Percentiles rank a stretch among this genome's conserved stretches.
Evolutionary conservation across 805 yeast species (phyloP).

Genomic region (Metschnikowia vanudenii): DNA sequence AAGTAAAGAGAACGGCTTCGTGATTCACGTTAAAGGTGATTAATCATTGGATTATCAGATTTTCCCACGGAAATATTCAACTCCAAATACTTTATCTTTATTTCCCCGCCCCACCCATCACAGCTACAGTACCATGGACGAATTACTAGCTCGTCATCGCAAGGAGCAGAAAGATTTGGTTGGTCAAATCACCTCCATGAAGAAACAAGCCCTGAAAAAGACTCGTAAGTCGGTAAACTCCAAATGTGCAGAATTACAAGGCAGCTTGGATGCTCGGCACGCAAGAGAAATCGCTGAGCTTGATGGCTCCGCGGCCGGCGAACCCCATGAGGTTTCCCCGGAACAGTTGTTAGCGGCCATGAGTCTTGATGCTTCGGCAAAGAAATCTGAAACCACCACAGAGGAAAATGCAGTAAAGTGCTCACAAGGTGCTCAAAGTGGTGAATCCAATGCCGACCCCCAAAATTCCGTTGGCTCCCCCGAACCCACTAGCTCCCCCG

Average conservation of each 20-base stretch:
- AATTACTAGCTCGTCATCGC: conserved; percentile 57
- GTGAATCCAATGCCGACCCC: too few relatives aligned
- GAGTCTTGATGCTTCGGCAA: conserved; percentile 7
- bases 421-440: neutral
- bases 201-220: conserved; percentile 80
- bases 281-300: conserved; percentile 44
- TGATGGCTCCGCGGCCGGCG: conserved; percentile 8
- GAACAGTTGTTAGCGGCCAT: conserved; percentile 50
- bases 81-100: neutral
- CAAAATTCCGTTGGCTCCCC: too few relatives aligned
- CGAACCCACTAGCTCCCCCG: neutral
- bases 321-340: conserved; percentile 50
- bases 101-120: too few relatives aligned
- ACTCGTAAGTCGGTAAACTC: conserved; percentile 64
- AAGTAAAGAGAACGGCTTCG: neutral
- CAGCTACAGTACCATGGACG: conserved; percentile 34
- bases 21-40: neutral
- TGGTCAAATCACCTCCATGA: conserved; percentile 69
- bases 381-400: neutral
- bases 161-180: conserved; percentile 67
- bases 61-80: too few relatives aligned
- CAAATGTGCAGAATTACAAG: conserved; percentile 60
- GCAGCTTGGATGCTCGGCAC: conserved; percentile 54
- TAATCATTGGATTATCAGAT: too few relatives aligned
- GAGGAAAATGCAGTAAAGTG: neutral